phyloP scores from a whole-genome alignment of 225 moss, liverwort and hornwort species.

The Sphagnum tenellum region DNA sequence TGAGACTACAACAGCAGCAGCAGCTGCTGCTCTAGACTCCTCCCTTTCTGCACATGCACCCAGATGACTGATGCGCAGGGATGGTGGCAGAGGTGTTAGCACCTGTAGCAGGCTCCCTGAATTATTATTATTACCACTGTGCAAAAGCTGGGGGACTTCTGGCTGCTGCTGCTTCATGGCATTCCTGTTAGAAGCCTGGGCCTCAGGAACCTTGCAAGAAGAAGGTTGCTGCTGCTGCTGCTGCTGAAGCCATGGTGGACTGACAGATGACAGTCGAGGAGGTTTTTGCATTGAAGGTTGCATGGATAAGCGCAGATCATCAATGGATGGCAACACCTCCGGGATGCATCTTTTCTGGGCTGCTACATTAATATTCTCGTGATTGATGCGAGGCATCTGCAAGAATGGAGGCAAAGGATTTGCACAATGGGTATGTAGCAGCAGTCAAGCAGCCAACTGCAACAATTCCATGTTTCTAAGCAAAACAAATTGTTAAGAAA shows the following conservation, averaged over 20 bases:
- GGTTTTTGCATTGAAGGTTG: constrained; percentile 12
- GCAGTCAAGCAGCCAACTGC: no score
- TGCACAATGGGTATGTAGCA: no score
- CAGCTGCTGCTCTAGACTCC: background rate
- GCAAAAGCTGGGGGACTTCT: background rate
- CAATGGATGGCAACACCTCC: constrained; percentile 15
- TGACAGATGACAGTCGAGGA: constrained; percentile 25
- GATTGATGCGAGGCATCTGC: constrained; percentile 31
- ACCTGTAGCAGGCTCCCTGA: no score
- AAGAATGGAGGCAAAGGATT: background rate
- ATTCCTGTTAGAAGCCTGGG: background rate
- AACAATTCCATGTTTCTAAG: no score
- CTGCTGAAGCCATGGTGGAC: constrained; percentile 6
- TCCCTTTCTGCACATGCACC: constrained; percentile 3
- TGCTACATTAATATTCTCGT: constrained; percentile 7
- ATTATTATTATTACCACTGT: background rate
- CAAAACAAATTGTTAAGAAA: no score
- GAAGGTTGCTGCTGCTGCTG: no score
- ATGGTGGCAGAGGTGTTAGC: no score
- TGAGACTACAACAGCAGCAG: constrained; percentile 3
- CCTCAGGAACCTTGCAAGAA: no score
- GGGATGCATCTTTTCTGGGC: constrained; percentile 18
- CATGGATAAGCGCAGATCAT: constrained; percentile 48
- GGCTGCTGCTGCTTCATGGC: background rate
- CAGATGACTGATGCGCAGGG: constrained; percentile 1